Evolutionary conservation across 2,329 filamentous ascomycete genomes (phyloP).

Genomic region (Phialophora chinensis): DNA sequence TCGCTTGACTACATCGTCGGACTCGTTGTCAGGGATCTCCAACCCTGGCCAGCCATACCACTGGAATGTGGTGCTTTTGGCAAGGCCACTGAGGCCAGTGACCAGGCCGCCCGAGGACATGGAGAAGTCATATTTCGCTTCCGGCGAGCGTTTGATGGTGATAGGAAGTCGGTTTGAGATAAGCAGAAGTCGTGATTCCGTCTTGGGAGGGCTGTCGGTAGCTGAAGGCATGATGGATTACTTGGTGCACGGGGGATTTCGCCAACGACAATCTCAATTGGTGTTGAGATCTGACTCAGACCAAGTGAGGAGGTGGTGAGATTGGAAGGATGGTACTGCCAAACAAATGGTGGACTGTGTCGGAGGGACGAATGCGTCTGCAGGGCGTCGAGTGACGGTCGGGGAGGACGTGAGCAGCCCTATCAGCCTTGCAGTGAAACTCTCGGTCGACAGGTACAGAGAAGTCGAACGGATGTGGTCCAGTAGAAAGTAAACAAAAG

Average conservation of each 20-base stretch:
- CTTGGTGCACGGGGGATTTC: background rate
- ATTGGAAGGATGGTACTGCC: background rate
- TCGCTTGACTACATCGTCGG: conserved; percentile 73
- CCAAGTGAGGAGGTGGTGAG: conserved; percentile 6
- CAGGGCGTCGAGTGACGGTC: background rate
- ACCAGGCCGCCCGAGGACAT: conserved; percentile 98
- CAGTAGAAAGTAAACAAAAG: background rate
- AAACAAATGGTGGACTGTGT: background rate
- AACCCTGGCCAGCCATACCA: conserved; percentile 99
- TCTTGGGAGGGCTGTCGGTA: conserved; percentile 30
- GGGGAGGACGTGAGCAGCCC: background rate
- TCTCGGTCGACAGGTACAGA: background rate
- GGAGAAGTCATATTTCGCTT: conserved; percentile 89
- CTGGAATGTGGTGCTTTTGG: conserved; percentile 91
- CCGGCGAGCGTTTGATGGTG: conserved; percentile 91
- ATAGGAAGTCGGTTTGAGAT: conserved; percentile 95
- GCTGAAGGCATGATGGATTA: conserved; percentile 34
- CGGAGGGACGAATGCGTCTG: background rate
- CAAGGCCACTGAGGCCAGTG: conserved; percentile 88
- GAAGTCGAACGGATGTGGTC: background rate
- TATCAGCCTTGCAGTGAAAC: background rate
- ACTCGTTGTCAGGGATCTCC: conserved; percentile 85
- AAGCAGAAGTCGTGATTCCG: conserved; percentile 67
- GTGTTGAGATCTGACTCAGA: conserved; percentile 19
- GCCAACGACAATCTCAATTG: background rate